Conservation (phyloP, 768 basidiomycete genomes). For the Boletus reticulatus region DNA sequence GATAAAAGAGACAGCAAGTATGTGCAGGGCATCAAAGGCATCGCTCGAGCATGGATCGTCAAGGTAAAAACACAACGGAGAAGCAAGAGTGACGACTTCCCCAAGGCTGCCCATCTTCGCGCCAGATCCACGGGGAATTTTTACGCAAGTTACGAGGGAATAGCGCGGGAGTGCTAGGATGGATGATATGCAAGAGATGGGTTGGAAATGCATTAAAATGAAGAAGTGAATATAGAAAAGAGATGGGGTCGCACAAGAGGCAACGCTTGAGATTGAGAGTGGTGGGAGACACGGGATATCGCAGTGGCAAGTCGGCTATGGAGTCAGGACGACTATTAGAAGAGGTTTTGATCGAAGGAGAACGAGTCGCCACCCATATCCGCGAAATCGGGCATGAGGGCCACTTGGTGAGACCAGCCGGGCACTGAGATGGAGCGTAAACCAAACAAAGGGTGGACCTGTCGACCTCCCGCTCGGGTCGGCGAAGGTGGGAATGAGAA, state of each 20-base stretch:
- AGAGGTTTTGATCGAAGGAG: constrained; percentile 45
- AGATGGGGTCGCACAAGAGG: constrained; percentile 30
- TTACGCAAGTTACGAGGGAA: constrained; percentile 19
- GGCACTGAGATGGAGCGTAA: constrained; percentile 45
- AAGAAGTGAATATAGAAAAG: constrained; percentile 22
- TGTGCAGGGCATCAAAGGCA: constrained; percentile 26
- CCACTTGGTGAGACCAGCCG: constrained; percentile 28
- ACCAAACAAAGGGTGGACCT: constrained; percentile 32
- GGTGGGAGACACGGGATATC: constrained; percentile 18
- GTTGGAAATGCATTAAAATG: constrained; percentile 31
- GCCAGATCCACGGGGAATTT: constrained; percentile 18
- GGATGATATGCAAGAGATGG: constrained; percentile 36
- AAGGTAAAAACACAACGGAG: constrained; percentile 17
- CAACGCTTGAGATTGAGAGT: constrained; percentile 27
- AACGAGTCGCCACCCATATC: constrained; percentile 36
- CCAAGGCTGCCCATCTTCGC: constrained; percentile 12
- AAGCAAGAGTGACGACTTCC: constrained; percentile 9
- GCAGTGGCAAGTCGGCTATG: constrained; percentile 12
- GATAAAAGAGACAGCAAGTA: constrained; percentile 9
- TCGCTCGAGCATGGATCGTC: constrained; percentile 26
- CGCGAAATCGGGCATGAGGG: constrained; percentile 43
- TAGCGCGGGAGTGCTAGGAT: constrained; percentile 24
- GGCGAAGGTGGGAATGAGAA: constrained; percentile 21
- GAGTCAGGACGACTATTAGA: constrained; percentile 39
- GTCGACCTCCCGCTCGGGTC: constrained; percentile 20